Conservation (phyloP, 2,329 filamentous ascomycete species). For the Cyanodermella asteris region DNA sequence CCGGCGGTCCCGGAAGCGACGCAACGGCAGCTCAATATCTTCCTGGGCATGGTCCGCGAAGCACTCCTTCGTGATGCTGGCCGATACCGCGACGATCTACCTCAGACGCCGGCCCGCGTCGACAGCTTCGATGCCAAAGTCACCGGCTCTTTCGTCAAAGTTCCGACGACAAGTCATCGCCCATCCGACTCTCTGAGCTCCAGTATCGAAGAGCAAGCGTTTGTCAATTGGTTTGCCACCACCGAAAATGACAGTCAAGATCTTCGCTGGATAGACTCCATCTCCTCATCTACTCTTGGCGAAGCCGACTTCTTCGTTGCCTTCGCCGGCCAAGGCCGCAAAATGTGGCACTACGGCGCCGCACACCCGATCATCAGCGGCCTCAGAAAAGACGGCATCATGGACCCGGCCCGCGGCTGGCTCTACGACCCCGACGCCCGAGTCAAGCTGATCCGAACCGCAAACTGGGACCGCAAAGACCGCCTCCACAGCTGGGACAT, state of each 20-base stretch:
- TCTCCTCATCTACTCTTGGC: neutral
- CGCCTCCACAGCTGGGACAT: constrained; percentile 18
- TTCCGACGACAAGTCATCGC: constrained; percentile 18
- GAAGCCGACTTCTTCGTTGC: constrained; percentile 14
- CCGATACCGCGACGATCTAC: constrained; percentile 16
- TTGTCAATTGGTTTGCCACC: too few relatives aligned
- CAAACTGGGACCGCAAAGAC: neutral
- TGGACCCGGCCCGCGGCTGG: neutral
- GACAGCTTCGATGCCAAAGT: neutral
- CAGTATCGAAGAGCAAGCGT: too few relatives aligned
- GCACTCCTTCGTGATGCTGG: constrained; percentile 12
- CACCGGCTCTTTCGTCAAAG: constrained; percentile 4
- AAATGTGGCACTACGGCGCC: constrained; percentile 14
- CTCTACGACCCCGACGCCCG: neutral
- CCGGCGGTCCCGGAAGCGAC: constrained; percentile 21
- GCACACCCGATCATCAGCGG: constrained; percentile 21
- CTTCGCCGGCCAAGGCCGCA: constrained; percentile 20
- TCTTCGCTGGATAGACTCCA: constrained; percentile 17
- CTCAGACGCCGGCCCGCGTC: constrained; percentile 12
- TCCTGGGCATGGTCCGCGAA: constrained; percentile 14
- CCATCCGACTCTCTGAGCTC: too few relatives aligned
- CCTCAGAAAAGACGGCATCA: constrained; percentile 5
- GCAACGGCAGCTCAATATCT: too few relatives aligned
- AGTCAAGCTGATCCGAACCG: neutral
- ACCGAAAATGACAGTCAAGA: too few relatives aligned